phyloP scores from a whole-genome alignment of 371 early-diverging fungal species.

The Cokeromyces recurvatus region DNA sequence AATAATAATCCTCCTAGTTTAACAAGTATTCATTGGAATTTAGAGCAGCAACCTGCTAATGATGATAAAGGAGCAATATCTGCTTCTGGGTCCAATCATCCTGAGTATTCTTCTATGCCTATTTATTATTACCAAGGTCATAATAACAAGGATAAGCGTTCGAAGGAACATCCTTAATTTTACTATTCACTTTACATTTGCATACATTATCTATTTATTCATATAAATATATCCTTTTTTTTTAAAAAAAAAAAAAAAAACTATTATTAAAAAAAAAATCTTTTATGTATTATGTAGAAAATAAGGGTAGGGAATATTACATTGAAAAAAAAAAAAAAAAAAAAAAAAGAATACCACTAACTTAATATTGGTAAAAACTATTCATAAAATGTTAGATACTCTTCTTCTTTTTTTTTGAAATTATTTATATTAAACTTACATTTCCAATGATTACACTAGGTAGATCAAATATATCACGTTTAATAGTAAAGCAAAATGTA shows the following conservation, averaged over 20 bases:
- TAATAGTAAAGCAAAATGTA: conserved; percentile 89
- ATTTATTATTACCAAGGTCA: no score
- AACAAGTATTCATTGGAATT: conserved; percentile 16
- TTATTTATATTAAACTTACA: no score
- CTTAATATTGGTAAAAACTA: conserved; percentile 31
- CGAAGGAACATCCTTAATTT: no score
- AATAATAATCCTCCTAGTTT: conserved; percentile 10
- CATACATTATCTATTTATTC: no score
- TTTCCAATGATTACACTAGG: conserved; percentile 83
- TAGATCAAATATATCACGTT: conserved; percentile 88
- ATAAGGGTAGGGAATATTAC: no score
- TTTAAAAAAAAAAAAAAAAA: not conserved
- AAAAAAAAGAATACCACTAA: not conserved
- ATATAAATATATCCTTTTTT: no score
- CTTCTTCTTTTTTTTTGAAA: no score
- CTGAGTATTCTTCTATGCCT: no score
- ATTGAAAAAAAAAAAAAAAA: not conserved
- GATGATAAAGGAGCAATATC: conserved; percentile 10
- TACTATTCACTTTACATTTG: no score
- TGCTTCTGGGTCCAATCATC: conserved; percentile 10
- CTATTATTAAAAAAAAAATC: no score
- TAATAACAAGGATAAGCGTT: no score
- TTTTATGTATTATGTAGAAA: no score
- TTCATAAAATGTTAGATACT: not conserved
- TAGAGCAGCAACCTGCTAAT: conserved; percentile 3